Evolutionary conservation across 306 rosid genomes (phyloP).

Genomic region (Acacia melanoxylon): DNA sequence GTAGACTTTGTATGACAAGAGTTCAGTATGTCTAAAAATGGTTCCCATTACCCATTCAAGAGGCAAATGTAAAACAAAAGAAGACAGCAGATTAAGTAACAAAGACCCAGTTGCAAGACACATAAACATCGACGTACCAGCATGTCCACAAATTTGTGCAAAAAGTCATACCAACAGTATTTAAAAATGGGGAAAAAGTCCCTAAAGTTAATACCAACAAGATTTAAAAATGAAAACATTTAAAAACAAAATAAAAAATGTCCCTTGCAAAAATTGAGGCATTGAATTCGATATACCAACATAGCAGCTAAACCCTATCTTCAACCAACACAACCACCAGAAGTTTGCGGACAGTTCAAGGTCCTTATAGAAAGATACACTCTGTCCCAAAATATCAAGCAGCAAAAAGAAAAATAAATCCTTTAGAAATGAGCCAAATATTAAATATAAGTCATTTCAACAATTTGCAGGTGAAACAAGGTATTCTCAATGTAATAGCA

Average conservation of each 20-base stretch:
- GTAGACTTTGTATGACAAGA: neutral
- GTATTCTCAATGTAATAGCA: neutral
- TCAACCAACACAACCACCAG: too few relatives aligned
- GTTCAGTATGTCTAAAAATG: neutral
- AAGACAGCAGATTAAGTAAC: constrained; percentile 14
- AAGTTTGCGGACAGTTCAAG: too few relatives aligned
- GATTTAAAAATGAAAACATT: neutral
- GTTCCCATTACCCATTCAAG: constrained; percentile 1
- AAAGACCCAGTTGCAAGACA: neutral
- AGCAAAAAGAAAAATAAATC: too few relatives aligned
- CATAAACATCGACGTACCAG: neutral
- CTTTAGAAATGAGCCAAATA: too few relatives aligned
- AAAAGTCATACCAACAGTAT: neutral
- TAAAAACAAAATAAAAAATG: neutral
- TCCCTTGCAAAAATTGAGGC: constrained; percentile 12
- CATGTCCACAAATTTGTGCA: constrained; percentile 3
- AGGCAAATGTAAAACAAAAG: constrained; percentile 13
- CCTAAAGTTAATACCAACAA: neutral
- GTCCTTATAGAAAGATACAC: too few relatives aligned
- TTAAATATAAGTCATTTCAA: too few relatives aligned
- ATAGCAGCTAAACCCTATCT: too few relatives aligned
- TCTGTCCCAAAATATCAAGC: too few relatives aligned
- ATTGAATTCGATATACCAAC: neutral
- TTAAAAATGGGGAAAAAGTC: neutral
- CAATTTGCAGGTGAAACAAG: neutral